Evolutionary conservation across 805 yeast genomes (phyloP), one percentile per base, ranked within the genome.

Genomic region (Teunomyces gatunensis): DNA sequence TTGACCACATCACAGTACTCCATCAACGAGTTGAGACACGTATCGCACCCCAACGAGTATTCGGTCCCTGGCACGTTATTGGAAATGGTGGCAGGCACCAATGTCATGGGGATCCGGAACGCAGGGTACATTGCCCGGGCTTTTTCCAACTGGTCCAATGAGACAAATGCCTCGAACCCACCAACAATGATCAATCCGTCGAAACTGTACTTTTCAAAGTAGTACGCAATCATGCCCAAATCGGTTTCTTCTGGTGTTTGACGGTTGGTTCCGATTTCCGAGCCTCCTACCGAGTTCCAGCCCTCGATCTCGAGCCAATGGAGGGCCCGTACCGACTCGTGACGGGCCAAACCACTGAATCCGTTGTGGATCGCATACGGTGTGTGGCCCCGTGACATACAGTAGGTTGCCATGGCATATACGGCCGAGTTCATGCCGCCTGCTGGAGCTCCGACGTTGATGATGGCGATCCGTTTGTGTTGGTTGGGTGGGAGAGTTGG

Each of bases 1-100:
- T 94, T 91, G 55, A 94, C 85, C 21, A 88, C 89, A 67, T 94
- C 99, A 72, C 98, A 92, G 75, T 94, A 94, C 48, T 86, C 83
- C 53, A 90, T 89, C 59, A 94, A 77, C 7, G 94, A 75, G 69
- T 94, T 94, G 75, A 94, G 74, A 75, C 99, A 95, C 9, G 99
- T 94, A 66, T 94, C 99, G 10, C 90, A 78, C 49, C 99, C 99
- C 49, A 94, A 71, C 0, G 97, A 90, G 68, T 90, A 90, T 69
- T 94, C 97, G 1, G 98, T 86, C 50, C 99, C 99, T n/a, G 99
- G 99, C 43, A 94, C 98, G 59, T 94, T 94, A 73, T 94, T 94
- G 13, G 97, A 90, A 54, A 94, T 89, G 2, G 99, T 94, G 2
- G 98, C 92, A 9, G 99, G 99, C 55, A 94, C 78, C 57, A 89